Evolutionary conservation across 371 early-diverging fungal species (phyloP), one percentile per base, ranked within the genome.

Genomic region (Lichtheimia hyalospora): DNA sequence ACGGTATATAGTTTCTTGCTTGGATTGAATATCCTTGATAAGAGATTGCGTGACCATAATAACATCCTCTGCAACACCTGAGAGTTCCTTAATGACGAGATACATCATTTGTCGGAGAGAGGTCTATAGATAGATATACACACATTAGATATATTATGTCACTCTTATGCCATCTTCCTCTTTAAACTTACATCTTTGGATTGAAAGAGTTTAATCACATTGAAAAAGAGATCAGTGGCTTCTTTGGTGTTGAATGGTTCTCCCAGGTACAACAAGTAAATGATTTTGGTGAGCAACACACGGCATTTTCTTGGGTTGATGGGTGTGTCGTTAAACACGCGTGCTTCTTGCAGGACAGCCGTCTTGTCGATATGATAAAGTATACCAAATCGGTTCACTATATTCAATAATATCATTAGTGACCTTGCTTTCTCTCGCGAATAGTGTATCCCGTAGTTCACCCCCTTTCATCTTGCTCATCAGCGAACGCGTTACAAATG

Each of bases 191-290:
- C 95, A 79, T 98, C 98, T 74, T 91, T 93, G 62, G 87, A 89
- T 81, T 97, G 97, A 79, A 99, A 99, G 54, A 97, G 89, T 83
- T 96, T 96, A 12, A 96, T 97, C 64, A 96, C 92, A 67, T 92
- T 91, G 73, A 99, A 99, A 79, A 99, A 99, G 16, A 96, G 85
- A 66, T 96, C 93, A 0, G 99, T 99, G 4, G 99, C 98, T 78
- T 98, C 99, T 40, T 85, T 87, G 14, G 92, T 89, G 46, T 87
- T 84, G 70, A 97, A 92, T 24, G 86, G 78, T 73, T 97, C 96
- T 16, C 91, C 92, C 59, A 92, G 86, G 68, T 95, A 94, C 56
- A 97, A 82, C 58, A 99, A 78, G 66, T 94, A 96, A 46, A 94
- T 83, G 49, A 99, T 89, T 74, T 97, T 97, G 15, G 98, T 94